Evolutionary conservation across 2,329 filamentous ascomycete genomes (phyloP).

Genomic region (Lizonia empirigonia): DNA sequence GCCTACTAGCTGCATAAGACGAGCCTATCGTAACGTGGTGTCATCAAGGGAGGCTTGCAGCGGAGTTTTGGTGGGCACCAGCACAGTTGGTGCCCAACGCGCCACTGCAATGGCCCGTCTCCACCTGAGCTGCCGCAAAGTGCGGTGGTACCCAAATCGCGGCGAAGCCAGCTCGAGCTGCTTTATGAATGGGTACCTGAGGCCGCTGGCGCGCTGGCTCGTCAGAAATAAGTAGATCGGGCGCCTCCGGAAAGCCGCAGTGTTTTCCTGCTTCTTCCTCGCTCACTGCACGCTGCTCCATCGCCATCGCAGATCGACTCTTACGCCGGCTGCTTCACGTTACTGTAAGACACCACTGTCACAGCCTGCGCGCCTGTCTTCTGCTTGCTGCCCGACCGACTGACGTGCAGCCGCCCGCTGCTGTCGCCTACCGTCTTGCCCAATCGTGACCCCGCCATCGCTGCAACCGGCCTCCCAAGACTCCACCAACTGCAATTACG

Average conservation of each 20-base stretch:
- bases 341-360: conserved; percentile 22
- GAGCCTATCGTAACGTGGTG: conserved; percentile 11
- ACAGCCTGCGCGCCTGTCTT: conserved; percentile 21
- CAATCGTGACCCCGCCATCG: conserved; percentile 35
- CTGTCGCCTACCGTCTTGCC: conserved; percentile 25
- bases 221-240: conserved; percentile 35
- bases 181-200: conserved; percentile 33
- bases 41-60: conserved; percentile 16
- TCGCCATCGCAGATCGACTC: conserved; percentile 9
- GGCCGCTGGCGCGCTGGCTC: conserved; percentile 22
- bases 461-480: conserved; percentile 26
- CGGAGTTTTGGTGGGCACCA: conserved; percentile 23
- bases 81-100: conserved; percentile 37
- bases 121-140: conserved; percentile 31
- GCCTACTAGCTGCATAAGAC: background rate
- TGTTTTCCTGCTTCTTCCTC: conserved; percentile 21
- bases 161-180: conserved; percentile 30
- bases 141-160: conserved; percentile 36
- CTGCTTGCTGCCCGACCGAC: conserved; percentile 40
- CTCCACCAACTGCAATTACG: conserved; percentile 29
- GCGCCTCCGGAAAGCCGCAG: conserved; percentile 26
- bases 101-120: conserved; percentile 29
- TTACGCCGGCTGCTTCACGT: conserved; percentile 14
- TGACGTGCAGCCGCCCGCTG: conserved; percentile 41
- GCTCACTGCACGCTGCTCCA: conserved; percentile 19